Evolutionary conservation across 140 eudicot genomes (phyloP), one percentile per base, ranked within the genome.

Genomic region (Stevia rebaudiana): DNA sequence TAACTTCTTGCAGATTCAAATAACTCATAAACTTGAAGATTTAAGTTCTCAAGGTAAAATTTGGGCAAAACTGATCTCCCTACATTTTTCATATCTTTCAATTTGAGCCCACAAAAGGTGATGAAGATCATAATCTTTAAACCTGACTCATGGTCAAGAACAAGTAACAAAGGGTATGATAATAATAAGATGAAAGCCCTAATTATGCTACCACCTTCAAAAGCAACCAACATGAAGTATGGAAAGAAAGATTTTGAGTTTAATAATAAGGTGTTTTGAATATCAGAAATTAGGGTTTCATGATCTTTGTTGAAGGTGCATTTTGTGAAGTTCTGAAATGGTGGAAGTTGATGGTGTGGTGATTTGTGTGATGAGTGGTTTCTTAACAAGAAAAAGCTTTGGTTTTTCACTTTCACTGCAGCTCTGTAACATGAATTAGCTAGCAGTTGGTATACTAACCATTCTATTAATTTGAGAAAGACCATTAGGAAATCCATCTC

Each of bases 181-280:
- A 81, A 8, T 4, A 92, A 82, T 57, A 92, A 75, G 7, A 88
- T 0, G 6, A 88, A 63, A 18, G 95, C 89, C 21, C 96, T 80
- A 1, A 88, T 28, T 24, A 88, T 63, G 72, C 89, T 81, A 25
- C 96, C 96, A 36, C 86, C 96, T 76, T 92, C 98, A 63, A 92
- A 88, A 10, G 98, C 90, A 17, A 92, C 84, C 18, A 92, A 78
- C 98, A 92, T 92, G 83, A 92, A 92, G 76, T 71, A 92, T 5
- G 96, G 94, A 61, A 92, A 92, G 75, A 88, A 85, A 54, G 95
- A 85, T 13, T 40, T 75, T 13, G 96, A 72, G 67, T 83, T 85
- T 5, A 85, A 40, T 13, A 92, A 36, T 12, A 92, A 41, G 56
- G 77, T 74, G 61, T 77, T 76, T 54, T 87, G 77, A 17, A 92